Evolutionary conservation across 2,329 filamentous ascomycete species (phyloP), one percentile per base, ranked within the genome.

Genomic region (Colletotrichum somersetense): DNA sequence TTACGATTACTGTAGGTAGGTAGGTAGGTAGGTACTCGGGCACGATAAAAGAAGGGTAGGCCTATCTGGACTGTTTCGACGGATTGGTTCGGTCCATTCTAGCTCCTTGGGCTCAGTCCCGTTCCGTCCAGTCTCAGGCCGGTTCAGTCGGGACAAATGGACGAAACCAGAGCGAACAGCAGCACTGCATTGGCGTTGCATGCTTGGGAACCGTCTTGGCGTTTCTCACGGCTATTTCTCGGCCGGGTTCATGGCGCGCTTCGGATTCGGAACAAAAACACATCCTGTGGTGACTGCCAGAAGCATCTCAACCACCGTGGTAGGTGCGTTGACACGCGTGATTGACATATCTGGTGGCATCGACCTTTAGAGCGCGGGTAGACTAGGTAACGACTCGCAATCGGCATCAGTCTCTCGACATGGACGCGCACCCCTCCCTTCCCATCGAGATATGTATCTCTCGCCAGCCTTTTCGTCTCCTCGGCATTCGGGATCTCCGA

Each of bases 71-170:
- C 12, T 52, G 23, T 26, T 16, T 30, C 23, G 50, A 8, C 23
- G 50, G 50, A 16, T 52, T 30, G 26, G 42, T 33, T n/a, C 44
- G 14, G 58, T 42, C 56, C 30, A 63, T 38, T 44, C 30, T n/a
- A 52, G 38, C 58, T 33, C 44, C 33, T 35, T 52, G 30, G 20
- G 23, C 30, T 55, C 53, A 48, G 46, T 46, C 62, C 63, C 61
- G 56, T 66, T 35, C 66, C 38, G 52, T 68, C 66, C 59, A 50
- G 66, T 44, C 42, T 68, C 42, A 46, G 38, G 55, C 66, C 57
- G 38, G 38, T 63, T 40, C 66, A 57, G 52, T 68, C 59, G 59
- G 66, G 33, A 48, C 59, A 64, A 44, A 44, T 35, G 40, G 65
- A 67, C 48, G 57, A 67, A 62, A 67, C 38, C 57, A 52, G 58